A percentile compares a stretch with the other conserved stretches of the same genome.
Evolutionary conservation across 345 rosid species (phyloP).

Genomic region (Eucalyptus sp.): DNA sequence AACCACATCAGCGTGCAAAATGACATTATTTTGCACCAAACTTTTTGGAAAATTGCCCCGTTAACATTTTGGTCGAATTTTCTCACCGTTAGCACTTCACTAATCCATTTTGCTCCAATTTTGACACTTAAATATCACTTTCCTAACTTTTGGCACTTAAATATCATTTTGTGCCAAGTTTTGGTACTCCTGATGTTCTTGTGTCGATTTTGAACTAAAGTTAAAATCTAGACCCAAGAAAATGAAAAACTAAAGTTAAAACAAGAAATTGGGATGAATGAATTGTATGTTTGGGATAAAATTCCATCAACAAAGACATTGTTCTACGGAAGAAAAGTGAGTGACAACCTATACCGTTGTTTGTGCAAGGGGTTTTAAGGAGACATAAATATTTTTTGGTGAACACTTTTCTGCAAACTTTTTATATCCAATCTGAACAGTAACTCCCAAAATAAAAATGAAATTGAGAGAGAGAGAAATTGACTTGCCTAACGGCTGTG

Average conservation of each 20-base stretch:
- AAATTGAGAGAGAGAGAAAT: background rate
- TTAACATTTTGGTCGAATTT: fast-evolving
- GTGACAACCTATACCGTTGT: background rate
- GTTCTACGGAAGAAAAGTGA: background rate
- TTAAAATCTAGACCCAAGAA: too few species aligned
- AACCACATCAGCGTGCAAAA: too few species aligned
- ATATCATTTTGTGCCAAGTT: fast-evolving
- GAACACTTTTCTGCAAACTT: background rate
- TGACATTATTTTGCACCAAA: too few species aligned
- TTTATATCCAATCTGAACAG: background rate
- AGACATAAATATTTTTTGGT: background rate
- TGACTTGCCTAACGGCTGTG: background rate
- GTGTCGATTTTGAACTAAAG: background rate
- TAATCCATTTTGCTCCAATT: fast-evolving
- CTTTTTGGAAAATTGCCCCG: fast-evolving
- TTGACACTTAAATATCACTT: fast-evolving
- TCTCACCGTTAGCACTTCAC: too few species aligned
- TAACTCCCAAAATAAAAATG: background rate
- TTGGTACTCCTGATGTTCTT: too few species aligned
- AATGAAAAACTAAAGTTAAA: background rate
- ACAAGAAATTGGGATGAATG: background rate
- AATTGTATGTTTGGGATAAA: background rate
- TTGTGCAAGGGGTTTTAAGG: background rate
- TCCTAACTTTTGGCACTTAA: fast-evolving
- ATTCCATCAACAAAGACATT: background rate